Percentiles rank a stretch among this genome's conserved stretches.
Evolutionary conservation across 208 protist species (phyloP).

Genomic region (Spongospora subterranea): DNA sequence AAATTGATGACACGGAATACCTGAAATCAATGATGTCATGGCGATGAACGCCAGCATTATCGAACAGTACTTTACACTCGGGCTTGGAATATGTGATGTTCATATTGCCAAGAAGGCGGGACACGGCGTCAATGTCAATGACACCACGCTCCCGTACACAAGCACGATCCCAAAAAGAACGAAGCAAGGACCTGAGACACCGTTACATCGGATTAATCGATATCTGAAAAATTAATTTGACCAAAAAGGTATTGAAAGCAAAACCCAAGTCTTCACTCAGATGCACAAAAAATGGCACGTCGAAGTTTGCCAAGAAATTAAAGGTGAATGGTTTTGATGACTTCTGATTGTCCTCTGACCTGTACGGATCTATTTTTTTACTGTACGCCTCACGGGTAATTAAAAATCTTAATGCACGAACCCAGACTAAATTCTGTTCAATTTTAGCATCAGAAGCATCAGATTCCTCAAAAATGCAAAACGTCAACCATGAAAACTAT

Average conservation of each 20-base stretch:
- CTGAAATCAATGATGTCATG: slow-evolving; percentile 41
- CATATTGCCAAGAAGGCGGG: not conserved
- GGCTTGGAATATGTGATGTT: slow-evolving; percentile 14
- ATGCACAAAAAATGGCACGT: no score
- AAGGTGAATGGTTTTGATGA: no score
- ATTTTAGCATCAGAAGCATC: not conserved
- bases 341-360: not conserved
- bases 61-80: slow-evolving; percentile 40
- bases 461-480: not conserved
- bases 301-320: no score
- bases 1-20: not conserved
- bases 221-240: no score
- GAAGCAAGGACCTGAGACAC: not conserved
- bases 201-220: no score
- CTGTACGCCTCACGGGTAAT: not conserved
- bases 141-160: slow-evolving; percentile 20
- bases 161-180: not conserved
- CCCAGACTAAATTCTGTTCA: slow-evolving; percentile 9
- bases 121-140: slow-evolving; percentile 39
- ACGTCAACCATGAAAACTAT: not conserved
- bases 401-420: slow-evolving; percentile 9
- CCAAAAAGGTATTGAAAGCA: slow-evolving; percentile 3
- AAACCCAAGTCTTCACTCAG: no score
- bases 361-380: slow-evolving; percentile 45
- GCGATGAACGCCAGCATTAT: slow-evolving; percentile 9